Percentiles rank a stretch among this genome's conserved stretches.
Evolutionary conservation across 768 basidiomycete species (phyloP).

Genomic region (Jaapia argillacea): DNA sequence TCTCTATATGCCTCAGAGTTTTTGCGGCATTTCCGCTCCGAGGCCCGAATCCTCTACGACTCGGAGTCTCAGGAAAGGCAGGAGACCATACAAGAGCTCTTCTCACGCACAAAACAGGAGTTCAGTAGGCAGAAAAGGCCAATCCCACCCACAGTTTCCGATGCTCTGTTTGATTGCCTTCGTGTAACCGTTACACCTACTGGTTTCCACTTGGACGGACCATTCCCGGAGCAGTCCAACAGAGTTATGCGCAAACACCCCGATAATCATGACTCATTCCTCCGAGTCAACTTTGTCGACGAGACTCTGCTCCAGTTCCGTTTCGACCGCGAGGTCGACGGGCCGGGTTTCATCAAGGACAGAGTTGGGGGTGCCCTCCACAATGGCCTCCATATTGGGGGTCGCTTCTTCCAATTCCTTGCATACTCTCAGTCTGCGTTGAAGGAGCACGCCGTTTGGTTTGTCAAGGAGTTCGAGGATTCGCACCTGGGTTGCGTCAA

Average conservation of each 20-base stretch:
- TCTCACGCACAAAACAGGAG: neutral
- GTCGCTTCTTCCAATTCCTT: constrained; percentile 48
- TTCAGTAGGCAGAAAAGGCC: constrained; percentile 1
- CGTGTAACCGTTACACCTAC: constrained; percentile 48
- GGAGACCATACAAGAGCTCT: neutral
- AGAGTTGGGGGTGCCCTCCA: constrained; percentile 37
- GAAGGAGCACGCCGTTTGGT: constrained; percentile 51
- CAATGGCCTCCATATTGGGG: constrained; percentile 42
- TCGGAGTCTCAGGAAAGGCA: neutral
- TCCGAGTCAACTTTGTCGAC: constrained; percentile 55
- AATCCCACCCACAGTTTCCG: constrained; percentile 12
- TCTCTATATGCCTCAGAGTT: constrained; percentile 18
- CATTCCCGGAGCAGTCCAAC: constrained; percentile 50
- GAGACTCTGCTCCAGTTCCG: constrained; percentile 44
- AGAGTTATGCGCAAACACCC: constrained; percentile 46
- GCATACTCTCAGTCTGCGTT: constrained; percentile 70
- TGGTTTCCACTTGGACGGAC: constrained; percentile 39
- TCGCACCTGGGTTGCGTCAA: constrained; percentile 19
- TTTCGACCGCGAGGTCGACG: constrained; percentile 47
- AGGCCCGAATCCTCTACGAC: constrained; percentile 11
- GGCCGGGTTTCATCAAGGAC: constrained; percentile 33
- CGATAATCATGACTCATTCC: constrained; percentile 38
- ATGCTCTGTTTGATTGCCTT: constrained; percentile 32
- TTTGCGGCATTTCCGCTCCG: constrained; percentile 23
- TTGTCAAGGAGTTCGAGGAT: constrained; percentile 44